These are phyloP conservation scores for Globisporangium megalacanthum DNA, from an alignment of 352 stramenopile species.

Conservation along the genomic window DNA sequence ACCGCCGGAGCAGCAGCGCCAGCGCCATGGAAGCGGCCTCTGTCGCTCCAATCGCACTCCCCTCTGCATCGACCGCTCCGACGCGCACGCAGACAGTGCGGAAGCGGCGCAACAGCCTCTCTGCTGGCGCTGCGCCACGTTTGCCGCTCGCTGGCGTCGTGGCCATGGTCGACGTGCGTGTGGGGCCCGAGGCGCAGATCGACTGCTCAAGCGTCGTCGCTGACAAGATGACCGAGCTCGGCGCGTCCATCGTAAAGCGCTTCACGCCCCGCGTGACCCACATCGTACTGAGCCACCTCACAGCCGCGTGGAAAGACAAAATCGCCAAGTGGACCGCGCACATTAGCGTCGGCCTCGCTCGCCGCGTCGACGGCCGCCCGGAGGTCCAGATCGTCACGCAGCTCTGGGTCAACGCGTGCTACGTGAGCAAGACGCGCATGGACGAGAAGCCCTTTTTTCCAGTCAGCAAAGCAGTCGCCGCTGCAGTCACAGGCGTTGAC, in stretches of 20 bases:
- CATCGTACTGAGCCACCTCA: slow-evolving; percentile 71
- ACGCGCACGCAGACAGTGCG: background rate
- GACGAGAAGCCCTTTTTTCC: slow-evolving; percentile 73
- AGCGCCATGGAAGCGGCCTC: background rate
- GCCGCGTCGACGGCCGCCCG: slow-evolving; percentile 20
- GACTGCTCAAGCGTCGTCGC: slow-evolving; percentile 76
- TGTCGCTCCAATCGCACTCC: background rate
- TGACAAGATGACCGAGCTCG: slow-evolving; percentile 55
- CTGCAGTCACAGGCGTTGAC: background rate
- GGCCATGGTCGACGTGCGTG: slow-evolving; percentile 72
- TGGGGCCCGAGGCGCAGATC: slow-evolving; percentile 63
- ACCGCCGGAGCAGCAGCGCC: slow-evolving; percentile 9
- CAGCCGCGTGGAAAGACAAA: slow-evolving; percentile 60
- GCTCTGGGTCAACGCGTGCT: slow-evolving; percentile 81
- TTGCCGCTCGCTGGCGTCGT: slow-evolving; percentile 35
- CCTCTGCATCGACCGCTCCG: no score
- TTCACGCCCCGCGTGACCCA: slow-evolving; percentile 65
- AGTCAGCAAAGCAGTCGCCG: slow-evolving; percentile 30
- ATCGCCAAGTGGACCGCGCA: slow-evolving; percentile 56
- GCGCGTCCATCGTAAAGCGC: slow-evolving; percentile 63
- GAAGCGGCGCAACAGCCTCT: slow-evolving; percentile 14
- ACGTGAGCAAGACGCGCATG: slow-evolving; percentile 62
- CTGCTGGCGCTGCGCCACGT: slow-evolving; percentile 1
- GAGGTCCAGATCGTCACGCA: slow-evolving; percentile 76
- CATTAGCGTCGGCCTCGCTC: slow-evolving; percentile 15